Conservation (phyloP, 169 alveolate species). For the Cystoisospora suis region DNA sequence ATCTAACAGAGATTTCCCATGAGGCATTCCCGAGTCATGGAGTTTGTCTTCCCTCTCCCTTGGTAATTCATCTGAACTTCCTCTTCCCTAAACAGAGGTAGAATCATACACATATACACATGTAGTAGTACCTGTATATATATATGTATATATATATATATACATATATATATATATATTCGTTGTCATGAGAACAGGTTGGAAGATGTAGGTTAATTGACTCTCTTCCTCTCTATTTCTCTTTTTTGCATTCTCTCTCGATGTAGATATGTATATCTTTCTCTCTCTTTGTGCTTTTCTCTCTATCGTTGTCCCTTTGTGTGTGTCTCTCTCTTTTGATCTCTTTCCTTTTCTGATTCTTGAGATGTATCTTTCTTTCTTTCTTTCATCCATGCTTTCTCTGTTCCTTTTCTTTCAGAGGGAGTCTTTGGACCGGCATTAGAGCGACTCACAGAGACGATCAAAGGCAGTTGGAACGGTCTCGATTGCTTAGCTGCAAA, state of each 20-base stretch:
- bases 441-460: neutral
- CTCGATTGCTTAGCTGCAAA: neutral
- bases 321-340: neutral
- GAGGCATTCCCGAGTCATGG: too few species aligned
- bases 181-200: too few species aligned
- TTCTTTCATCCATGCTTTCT: neutral
- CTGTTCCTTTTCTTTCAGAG: neutral
- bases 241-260: too few species aligned
- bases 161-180: neutral
- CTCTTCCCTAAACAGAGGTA: too few species aligned
- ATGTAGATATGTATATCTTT: neutral
- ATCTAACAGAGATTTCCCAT: too few species aligned
- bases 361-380: neutral
- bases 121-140: too few species aligned
- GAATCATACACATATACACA: too few species aligned
- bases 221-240: too few species aligned
- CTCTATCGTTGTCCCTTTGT: neutral
- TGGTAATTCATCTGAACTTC: too few species aligned
- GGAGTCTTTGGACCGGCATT: neutral
- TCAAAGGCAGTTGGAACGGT: neutral
- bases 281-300: neutral
- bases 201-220: too few species aligned
- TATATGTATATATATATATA: neutral
- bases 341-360: neutral
- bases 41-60: neutral